Evolutionary conservation across 2,329 filamentous ascomycete species (phyloP), one percentile per base, ranked within the genome.

Genomic region (Dactylellina drechsleri): DNA sequence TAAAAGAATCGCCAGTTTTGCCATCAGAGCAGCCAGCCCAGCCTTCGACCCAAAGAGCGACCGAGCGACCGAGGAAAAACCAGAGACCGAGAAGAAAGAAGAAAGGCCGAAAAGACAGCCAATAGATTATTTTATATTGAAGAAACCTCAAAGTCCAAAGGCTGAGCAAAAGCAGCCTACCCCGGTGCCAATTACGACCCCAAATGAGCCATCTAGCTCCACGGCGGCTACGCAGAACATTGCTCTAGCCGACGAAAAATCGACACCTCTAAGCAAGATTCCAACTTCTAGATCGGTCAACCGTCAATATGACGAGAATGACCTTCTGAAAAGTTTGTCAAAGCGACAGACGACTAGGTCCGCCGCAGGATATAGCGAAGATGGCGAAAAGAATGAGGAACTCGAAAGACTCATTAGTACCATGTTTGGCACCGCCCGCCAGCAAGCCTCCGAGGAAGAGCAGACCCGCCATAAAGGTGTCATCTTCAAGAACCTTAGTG

Each of bases 401-500:
- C 86, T 90, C 36, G 84, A 89, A 59, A 83, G 84, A 10, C 82
- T 91, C 45, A 88, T 92, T 83, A 91, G 89, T 0, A 87, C 87
- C 2, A 90, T 92, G 85, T 92, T 92, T 78, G 90, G 90, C 4
- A 83, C 84, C 40, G 86, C 86, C 18, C 85, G 90, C 4, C 88
- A 90, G 77, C 85, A 86, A 52, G 83, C 87, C n/a, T 90, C 88
- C 0, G 87, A 91, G 75, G 89, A 90, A 76, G 89, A 91, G 78
- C 87, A 90, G 79, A 90, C 88, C 0, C 83, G 89, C 20, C 90
- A 92, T 79, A 84, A 87, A 26, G 90, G 90, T 40, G 87, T 92
- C 12, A 82, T 91, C 4, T 92, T 91, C 83, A 89, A 89, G 56
- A 84, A 89, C 62, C 82, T 92, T 28, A 91, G 88, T 0, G 90